These are phyloP conservation scores for Lineolata rhizophorae DNA, from an alignment of 495 filamentous ascomycete genomes.

Conservation along the genomic window DNA sequence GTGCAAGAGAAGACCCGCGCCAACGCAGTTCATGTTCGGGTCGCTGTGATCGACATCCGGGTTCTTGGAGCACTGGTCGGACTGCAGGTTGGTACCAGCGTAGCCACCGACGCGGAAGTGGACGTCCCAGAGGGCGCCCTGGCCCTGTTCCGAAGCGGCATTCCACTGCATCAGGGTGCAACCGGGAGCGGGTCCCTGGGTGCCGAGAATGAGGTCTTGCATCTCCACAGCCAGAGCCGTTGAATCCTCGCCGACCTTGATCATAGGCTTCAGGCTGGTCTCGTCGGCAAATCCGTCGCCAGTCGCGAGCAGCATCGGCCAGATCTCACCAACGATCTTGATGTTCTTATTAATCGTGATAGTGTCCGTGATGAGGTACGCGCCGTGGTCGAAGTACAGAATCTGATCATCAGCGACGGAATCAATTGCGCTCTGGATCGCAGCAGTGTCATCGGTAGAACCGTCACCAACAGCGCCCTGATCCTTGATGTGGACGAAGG, in stretches of 20 bases:
- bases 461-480: conserved; percentile 48
- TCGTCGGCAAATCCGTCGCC: conserved; percentile 38
- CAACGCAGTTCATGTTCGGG: conserved; percentile 21
- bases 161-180: conserved; percentile 62
- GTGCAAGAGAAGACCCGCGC: conserved; percentile 19
- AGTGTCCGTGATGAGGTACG: conserved; percentile 18
- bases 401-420: conserved; percentile 23
- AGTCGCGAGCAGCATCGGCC: conserved; percentile 40
- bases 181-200: conserved; percentile 38
- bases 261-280: conserved; percentile 38
- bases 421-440: conserved; percentile 25
- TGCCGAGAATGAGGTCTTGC: conserved; percentile 38
- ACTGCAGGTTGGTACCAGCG: conserved; percentile 20
- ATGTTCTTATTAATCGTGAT: conserved; percentile 17
- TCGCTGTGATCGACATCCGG: conserved; percentile 5
- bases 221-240: conserved; percentile 32
- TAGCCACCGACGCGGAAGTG: conserved; percentile 26
- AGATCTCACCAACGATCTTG: conserved; percentile 26
- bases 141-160: conserved; percentile 24
- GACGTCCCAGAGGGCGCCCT: conserved; percentile 22
- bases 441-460: conserved; percentile 39
- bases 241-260: conserved; percentile 34
- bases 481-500: conserved; percentile 36
- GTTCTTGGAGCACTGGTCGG: conserved; percentile 18
- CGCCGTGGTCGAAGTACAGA: conserved; percentile 23